phyloP scores from a whole-genome alignment of 2,329 filamentous ascomycete species.

The Botrytis aclada region DNA sequence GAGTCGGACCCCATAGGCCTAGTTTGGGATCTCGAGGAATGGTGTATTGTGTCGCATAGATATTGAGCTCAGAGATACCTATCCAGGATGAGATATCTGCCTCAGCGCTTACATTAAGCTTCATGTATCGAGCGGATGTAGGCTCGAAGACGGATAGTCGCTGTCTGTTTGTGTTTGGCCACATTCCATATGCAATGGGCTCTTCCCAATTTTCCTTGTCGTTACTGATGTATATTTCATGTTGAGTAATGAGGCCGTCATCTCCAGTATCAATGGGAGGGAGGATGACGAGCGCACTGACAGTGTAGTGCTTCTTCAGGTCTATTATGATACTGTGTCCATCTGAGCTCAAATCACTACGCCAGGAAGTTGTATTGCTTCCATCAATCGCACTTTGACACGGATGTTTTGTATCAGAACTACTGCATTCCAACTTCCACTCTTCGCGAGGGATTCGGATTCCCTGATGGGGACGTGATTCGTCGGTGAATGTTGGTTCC shows the following conservation, averaged over 20 bases:
- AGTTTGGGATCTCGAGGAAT: background rate
- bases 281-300: slow-evolving; percentile 1
- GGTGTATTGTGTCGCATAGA: slow-evolving; percentile 7
- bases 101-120: background rate
- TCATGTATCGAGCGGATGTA: background rate
- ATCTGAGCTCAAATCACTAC: background rate
- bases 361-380: slow-evolving; percentile 4
- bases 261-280: background rate
- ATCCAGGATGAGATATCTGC: background rate
- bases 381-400: slow-evolving; percentile 2
- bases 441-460: background rate
- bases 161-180: slow-evolving; percentile 7
- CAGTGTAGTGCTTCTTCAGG: background rate
- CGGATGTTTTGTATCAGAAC: background rate
- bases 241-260: slow-evolving; percentile 2
- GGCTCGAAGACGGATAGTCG: slow-evolving; percentile 3
- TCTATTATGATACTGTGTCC: slow-evolving; percentile 7
- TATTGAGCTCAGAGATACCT: background rate
- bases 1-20: slow-evolving; percentile 1
- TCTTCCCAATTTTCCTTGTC: background rate
- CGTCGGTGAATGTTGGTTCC: background rate
- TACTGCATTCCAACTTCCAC: slow-evolving; percentile 3
- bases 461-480: background rate
- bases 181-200: slow-evolving; percentile 5
- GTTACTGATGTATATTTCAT: background rate